Percentiles rank a stretch among this genome's conserved stretches.
These are phyloP conservation scores for Themeda triandra DNA, from an alignment of 176 grass and related monocot genomes.

Conservation along the genomic window DNA sequence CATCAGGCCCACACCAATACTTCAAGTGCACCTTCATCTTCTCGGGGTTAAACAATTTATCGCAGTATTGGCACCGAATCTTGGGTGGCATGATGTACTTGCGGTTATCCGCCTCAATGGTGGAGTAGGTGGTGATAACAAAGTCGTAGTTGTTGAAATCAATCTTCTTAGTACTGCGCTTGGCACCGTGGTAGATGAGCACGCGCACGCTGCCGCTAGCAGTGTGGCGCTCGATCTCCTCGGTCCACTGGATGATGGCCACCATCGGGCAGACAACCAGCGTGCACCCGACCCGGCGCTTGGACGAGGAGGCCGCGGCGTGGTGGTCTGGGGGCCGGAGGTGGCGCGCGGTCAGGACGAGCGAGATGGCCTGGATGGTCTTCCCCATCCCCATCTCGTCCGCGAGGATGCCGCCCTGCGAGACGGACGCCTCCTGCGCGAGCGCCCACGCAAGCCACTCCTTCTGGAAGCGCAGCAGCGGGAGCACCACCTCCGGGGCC, in stretches of 20 bases:
- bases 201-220: conserved; percentile 46
- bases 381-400: conserved; percentile 99
- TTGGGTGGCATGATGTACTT: conserved; percentile 84
- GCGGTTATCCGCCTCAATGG: conserved; percentile 78
- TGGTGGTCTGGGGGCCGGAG: too few species aligned
- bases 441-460: conserved; percentile 91
- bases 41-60: conserved; percentile 37
- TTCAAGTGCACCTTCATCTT: conserved; percentile 56
- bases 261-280: conserved; percentile 83
- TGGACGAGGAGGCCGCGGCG: neutral
- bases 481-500: conserved; percentile 51
- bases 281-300: conserved; percentile 39
- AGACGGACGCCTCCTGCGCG: conserved; percentile 59
- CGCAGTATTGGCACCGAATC: conserved; percentile 59
- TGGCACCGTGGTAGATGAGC: conserved; percentile 59
- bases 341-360: conserved; percentile 62
- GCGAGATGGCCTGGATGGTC: conserved; percentile 95
- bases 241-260: conserved; percentile 84
- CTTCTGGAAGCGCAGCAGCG: conserved; percentile 89
- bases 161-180: conserved; percentile 9
- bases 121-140: conserved; percentile 83
- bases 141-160: conserved; percentile 76
- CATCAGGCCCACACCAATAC: conserved; percentile 82
- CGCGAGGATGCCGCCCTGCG: conserved; percentile 75
- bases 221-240: conserved; percentile 79